Base-by-base conservation (phyloP, 768 basidiomycete species). In the Suillus bovinus region DNA sequence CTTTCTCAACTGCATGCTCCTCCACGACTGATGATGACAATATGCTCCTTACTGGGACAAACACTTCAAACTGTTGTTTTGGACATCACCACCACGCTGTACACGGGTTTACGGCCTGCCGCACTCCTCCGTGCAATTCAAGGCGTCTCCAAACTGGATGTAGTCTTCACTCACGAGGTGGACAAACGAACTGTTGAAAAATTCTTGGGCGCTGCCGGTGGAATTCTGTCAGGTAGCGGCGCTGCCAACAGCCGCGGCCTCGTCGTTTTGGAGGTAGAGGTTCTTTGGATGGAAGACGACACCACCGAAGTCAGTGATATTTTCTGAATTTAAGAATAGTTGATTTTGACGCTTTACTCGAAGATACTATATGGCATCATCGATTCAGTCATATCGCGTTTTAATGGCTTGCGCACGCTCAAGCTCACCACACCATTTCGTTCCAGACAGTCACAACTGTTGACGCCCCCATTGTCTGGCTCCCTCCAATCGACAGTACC, bases 141-240 rank as follows among this genome's bases (percentile, higher is more conserved):
- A 5, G 74, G 74, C 2, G 71, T 74, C 24, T 67, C 65, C 16
- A 65, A 74, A 27, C 67, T 74, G 74, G 69, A 69, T 33, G 57
- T 74, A 39, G 41, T 74, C 44, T 74, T 74, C 46, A 67, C 62
- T 3, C 63, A 73, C n/a, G 74, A 71, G 27, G 73, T 74, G n/a
- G 73, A 74, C 55, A 74, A 70, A 66, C 60, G 73, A 54, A 74
- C 74, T 0, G 72, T 70, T 11, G 73, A 75, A 44, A 74, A 74
- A 36, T 74, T 74, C 41, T 70, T 74, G 27, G 71, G 66, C 0
- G 61, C 67, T 0, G 69, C 70, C 20, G 73, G 73, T 17, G 64
- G 60, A 38, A 67, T 68, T 54, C 31, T 74, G 14, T 61, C 69
- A 1, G 68, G 66, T 5, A 61, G 54, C 10, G 50, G 27, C 14